phyloP scores from a whole-genome alignment of 2,329 filamentous ascomycete species.

The Fonsecaea multimorphosa region DNA sequence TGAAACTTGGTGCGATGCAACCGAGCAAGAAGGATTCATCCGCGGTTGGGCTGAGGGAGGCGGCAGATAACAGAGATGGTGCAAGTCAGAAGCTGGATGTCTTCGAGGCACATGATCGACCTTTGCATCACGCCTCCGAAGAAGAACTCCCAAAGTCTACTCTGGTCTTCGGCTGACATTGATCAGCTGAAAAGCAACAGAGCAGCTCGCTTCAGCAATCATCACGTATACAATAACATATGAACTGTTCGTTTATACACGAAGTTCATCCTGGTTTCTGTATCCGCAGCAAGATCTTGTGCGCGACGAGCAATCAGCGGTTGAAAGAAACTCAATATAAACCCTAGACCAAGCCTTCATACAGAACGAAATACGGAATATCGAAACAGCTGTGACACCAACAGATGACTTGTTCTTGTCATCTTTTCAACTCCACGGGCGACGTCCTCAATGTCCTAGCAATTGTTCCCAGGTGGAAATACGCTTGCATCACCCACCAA shows the following conservation, averaged over 20 bases:
- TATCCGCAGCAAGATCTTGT: background rate
- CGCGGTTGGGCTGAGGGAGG: conserved; percentile 32
- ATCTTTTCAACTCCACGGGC: background rate
- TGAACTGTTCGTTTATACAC: background rate
- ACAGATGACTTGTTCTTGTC: background rate
- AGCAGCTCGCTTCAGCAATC: background rate
- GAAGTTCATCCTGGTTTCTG: background rate
- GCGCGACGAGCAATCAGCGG: background rate
- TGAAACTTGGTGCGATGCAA: conserved; percentile 78
- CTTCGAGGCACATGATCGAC: background rate
- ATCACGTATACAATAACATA: background rate
- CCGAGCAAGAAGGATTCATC: conserved; percentile 67
- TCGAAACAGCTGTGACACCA: background rate
- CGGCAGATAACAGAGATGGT: conserved; percentile 32
- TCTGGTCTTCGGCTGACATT: conserved; percentile 33
- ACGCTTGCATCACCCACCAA: background rate
- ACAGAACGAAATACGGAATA: background rate
- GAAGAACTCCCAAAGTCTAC: conserved; percentile 37
- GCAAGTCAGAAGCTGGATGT: conserved; percentile 19
- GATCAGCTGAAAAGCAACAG: background rate
- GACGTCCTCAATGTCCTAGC: background rate
- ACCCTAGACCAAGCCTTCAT: background rate
- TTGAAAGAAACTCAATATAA: background rate
- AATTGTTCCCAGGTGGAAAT: no score
- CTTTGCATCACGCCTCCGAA: conserved; percentile 2